Percentiles rank a stretch among this genome's conserved stretches.
Conservation (phyloP, 2,329 filamentous ascomycete species). For the Cladophialophora chaetospira region DNA sequence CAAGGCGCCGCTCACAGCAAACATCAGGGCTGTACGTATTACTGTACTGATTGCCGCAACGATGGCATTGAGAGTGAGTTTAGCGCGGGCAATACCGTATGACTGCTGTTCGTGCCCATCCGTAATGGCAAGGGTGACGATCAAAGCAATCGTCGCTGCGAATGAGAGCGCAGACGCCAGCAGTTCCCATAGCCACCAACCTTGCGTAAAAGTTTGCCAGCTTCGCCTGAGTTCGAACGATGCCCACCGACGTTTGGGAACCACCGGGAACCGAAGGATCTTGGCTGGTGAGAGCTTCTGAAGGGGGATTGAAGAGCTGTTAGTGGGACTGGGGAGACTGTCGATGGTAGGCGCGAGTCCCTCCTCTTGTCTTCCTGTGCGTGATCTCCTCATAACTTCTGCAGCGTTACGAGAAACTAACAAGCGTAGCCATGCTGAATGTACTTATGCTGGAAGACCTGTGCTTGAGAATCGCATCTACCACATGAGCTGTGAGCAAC, state of each 20-base stretch:
- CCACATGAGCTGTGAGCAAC: no score
- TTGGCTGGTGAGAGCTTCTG: neutral
- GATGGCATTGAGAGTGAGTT: slow-evolving; percentile 11
- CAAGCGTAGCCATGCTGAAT: no score
- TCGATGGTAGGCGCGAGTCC: neutral
- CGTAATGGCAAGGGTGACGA: neutral
- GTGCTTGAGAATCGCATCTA: no score
- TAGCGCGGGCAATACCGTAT: neutral
- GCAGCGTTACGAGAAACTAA: no score
- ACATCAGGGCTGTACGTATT: slow-evolving; percentile 28
- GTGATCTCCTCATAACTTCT: no score
- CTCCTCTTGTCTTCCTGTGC: no score
- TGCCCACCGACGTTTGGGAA: neutral
- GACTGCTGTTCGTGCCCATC: neutral
- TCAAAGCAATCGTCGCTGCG: neutral
- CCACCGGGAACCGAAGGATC: neutral
- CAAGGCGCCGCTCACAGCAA: neutral
- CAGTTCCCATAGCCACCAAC: neutral
- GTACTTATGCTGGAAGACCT: no score
- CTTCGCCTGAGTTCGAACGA: neutral
- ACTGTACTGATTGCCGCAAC: slow-evolving; percentile 39
- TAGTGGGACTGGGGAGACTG: neutral
- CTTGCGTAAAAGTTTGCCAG: neutral
- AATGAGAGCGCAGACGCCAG: neutral
- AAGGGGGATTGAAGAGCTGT: neutral